These are phyloP conservation scores for Boletus rubescentipes DNA, from an alignment of 768 basidiomycete species.

Conservation along the genomic window DNA sequence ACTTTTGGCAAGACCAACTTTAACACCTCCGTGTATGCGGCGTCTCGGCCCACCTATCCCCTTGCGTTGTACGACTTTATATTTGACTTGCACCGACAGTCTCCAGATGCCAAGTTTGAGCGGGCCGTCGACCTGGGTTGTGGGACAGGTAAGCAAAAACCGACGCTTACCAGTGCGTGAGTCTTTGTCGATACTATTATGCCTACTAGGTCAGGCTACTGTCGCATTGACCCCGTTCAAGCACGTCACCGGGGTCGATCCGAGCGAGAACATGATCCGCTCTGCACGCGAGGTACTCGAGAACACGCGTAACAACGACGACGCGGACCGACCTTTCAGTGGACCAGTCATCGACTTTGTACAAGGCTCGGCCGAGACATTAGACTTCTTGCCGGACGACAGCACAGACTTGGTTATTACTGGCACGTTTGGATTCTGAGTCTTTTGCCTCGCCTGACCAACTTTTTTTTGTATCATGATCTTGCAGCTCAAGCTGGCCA, in stretches of 20 bases:
- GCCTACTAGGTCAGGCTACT: slow-evolving; percentile 79
- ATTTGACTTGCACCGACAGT: slow-evolving; percentile 50
- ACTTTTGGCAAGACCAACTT: slow-evolving; percentile 70
- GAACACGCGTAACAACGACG: slow-evolving; percentile 15
- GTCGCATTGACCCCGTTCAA: slow-evolving; percentile 53
- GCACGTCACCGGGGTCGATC: slow-evolving; percentile 71
- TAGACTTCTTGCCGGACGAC: slow-evolving; percentile 46
- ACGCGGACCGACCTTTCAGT: slow-evolving; percentile 14
- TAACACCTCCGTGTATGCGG: slow-evolving; percentile 58
- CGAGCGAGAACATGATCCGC: slow-evolving; percentile 68
- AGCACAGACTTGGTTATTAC: slow-evolving; percentile 68
- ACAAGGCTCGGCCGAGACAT: slow-evolving; percentile 51
- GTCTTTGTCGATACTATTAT: no score
- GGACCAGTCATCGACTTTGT: slow-evolving; percentile 28
- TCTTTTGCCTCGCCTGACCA: no score
- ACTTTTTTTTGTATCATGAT: no score
- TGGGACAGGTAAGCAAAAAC: slow-evolving; percentile 77
- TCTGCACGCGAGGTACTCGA: slow-evolving; percentile 38
- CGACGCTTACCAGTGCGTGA: no score
- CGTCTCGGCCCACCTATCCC: slow-evolving; percentile 72
- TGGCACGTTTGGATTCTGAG: slow-evolving; percentile 49
- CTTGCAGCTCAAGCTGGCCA: slow-evolving; percentile 70
- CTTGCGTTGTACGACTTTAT: slow-evolving; percentile 60
- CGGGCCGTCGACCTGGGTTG: slow-evolving; percentile 76
- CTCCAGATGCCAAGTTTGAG: slow-evolving; percentile 40